A percentile compares a stretch with the other conserved stretches of the same genome.
Conservation (phyloP, 768 basidiomycete genomes). For the Lenzites betulinus region DNA sequence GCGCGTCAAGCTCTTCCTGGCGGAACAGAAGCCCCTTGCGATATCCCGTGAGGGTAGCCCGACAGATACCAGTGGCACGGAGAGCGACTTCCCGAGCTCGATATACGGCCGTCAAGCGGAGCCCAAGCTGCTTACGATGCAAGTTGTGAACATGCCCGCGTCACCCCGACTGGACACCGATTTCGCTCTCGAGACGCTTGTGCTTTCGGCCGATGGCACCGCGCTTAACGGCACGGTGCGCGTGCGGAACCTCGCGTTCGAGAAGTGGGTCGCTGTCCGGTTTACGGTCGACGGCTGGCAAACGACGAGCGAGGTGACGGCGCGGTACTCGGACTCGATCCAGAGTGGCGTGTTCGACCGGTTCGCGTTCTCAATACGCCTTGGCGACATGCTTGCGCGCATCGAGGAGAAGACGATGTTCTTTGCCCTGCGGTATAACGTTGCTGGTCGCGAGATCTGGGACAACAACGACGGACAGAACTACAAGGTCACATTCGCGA, state of each 20-base stretch:
- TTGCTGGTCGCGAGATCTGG: slow-evolving; percentile 82
- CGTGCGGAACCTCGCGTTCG: slow-evolving; percentile 84
- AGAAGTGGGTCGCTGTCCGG: slow-evolving; percentile 84
- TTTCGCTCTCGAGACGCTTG: slow-evolving; percentile 56
- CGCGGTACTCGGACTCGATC: slow-evolving; percentile 57
- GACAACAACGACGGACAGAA: slow-evolving; percentile 85
- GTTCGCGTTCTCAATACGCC: slow-evolving; percentile 73
- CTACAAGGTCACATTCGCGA: slow-evolving; percentile 72
- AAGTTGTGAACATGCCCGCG: slow-evolving; percentile 21
- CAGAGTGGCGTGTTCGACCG: slow-evolving; percentile 54
- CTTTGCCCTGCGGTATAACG: slow-evolving; percentile 72
- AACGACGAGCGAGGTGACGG: slow-evolving; percentile 92
- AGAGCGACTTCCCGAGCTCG: slow-evolving; percentile 72
- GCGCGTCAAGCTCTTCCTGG: slow-evolving; percentile 91
- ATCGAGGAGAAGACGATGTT: slow-evolving; percentile 85
- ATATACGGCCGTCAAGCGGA: slow-evolving; percentile 50
- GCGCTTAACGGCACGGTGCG: slow-evolving; percentile 72
- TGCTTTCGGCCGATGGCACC: slow-evolving; percentile 51
- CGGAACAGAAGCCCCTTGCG: slow-evolving; percentile 93
- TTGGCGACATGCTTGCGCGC: slow-evolving; percentile 74
- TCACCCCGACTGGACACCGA: slow-evolving; percentile 35
- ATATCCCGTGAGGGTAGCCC: slow-evolving; percentile 92
- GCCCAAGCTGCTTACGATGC: slow-evolving; percentile 31
- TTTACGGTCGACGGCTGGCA: slow-evolving; percentile 97
- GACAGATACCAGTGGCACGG: slow-evolving; percentile 78